Conservation (phyloP, 2,329 filamentous ascomycete species). For the Trichoderma guizhouense region DNA sequence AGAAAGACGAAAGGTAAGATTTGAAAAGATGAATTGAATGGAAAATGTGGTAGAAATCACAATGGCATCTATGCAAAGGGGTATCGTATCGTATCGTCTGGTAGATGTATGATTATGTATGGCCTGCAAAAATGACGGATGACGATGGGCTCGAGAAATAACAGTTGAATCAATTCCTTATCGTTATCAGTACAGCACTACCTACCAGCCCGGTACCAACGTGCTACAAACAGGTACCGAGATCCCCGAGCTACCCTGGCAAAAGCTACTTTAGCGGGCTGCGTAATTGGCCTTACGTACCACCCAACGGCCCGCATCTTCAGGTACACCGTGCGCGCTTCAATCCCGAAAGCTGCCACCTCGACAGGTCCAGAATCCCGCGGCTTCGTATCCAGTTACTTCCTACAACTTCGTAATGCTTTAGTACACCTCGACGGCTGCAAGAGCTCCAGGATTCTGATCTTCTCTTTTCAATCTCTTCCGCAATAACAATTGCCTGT, state of each 20-base stretch:
- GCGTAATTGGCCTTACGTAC: constrained; percentile 18
- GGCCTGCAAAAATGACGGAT: background rate
- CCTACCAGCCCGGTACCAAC: background rate
- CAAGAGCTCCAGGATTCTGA: background rate
- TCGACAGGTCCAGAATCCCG: background rate
- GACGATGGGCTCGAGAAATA: constrained; percentile 1
- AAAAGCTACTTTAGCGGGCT: background rate
- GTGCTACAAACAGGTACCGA: background rate
- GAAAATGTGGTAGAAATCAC: background rate
- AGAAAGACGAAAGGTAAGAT: background rate
- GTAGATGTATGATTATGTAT: background rate
- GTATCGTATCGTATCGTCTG: background rate
- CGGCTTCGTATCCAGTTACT: background rate
- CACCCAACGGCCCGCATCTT: constrained; percentile 1
- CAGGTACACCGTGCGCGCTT: constrained; percentile 15
- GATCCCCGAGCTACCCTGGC: background rate
- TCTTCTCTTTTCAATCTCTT: background rate
- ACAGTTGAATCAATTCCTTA: constrained; percentile 5
- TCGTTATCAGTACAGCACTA: constrained; percentile 13
- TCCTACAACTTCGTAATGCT: background rate
- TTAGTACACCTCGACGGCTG: background rate
- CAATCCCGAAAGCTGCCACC: constrained; percentile 16
- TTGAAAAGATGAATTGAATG: background rate
- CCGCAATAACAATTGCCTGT: background rate
- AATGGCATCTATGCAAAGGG: background rate